Conservation (phyloP, 805 yeast genomes). For the Spathaspora boniae region DNA sequence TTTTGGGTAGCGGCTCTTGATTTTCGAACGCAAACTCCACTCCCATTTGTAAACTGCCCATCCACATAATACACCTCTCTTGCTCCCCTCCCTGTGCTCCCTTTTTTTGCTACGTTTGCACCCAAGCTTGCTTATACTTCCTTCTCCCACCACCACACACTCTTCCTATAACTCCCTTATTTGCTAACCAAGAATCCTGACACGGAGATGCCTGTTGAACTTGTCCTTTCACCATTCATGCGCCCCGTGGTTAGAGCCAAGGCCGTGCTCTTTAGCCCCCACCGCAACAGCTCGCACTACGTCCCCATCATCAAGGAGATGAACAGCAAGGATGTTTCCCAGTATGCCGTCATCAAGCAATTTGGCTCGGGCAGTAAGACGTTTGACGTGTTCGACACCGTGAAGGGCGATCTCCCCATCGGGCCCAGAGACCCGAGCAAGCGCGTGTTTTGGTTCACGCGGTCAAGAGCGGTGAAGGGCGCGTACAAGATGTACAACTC, state of each 20-base stretch:
- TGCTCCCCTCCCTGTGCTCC: too few species aligned
- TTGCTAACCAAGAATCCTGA: neutral
- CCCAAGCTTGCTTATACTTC: conserved; percentile 6
- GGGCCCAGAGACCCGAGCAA: conserved; percentile 43
- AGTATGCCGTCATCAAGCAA: conserved; percentile 49
- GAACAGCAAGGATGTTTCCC: conserved; percentile 30
- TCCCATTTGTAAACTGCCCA: too few species aligned
- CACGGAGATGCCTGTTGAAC: conserved; percentile 65
- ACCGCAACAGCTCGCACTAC: conserved; percentile 53
- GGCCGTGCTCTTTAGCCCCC: conserved; percentile 51
- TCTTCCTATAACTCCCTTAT: neutral
- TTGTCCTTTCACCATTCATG: conserved; percentile 55
- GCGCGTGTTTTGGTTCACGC: conserved; percentile 49
- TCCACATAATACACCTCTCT: too few species aligned
- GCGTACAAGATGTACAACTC: conserved; percentile 56
- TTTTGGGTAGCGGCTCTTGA: too few species aligned
- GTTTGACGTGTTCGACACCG: conserved; percentile 51
- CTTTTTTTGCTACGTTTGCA: too few species aligned
- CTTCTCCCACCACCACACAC: neutral
- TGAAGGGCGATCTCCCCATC: conserved; percentile 30
- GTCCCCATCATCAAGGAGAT: conserved; percentile 51
- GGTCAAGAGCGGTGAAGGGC: conserved; percentile 67
- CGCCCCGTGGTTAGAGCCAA: conserved; percentile 56
- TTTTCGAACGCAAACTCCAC: too few species aligned
- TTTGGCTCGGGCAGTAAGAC: conserved; percentile 61